A percentile compares a stretch with the other conserved stretches of the same genome.
Conservation (phyloP, 148 eudicot species). For the Chenopodium album region DNA sequence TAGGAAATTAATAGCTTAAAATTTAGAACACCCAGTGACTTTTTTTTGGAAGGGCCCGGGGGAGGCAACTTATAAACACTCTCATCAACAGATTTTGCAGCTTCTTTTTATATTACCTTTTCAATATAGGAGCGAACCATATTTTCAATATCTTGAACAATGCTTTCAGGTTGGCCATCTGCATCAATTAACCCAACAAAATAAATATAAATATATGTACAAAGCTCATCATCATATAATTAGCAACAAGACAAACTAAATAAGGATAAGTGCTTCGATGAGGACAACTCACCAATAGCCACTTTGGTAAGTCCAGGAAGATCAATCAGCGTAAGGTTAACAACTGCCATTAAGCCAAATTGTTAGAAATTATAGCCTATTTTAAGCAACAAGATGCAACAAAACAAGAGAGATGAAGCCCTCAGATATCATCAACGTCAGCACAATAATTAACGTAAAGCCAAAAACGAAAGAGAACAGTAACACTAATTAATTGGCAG, state of each 20-base stretch:
- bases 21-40: too few relatives aligned
- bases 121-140: constrained; percentile 56
- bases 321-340: constrained; percentile 91
- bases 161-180: constrained; percentile 65
- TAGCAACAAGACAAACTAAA: neutral
- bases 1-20: too few relatives aligned
- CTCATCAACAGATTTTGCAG: neutral
- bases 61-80: neutral
- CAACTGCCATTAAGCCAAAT: constrained; percentile 60
- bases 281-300: constrained; percentile 74
- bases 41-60: too few relatives aligned
- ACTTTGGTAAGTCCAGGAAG: constrained; percentile 99
- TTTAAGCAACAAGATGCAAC: neutral
- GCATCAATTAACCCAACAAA: constrained; percentile 24
- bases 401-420: neutral
- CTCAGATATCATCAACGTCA: too few relatives aligned
- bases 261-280: neutral
- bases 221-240: neutral
- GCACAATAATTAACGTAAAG: too few relatives aligned
- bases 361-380: neutral
- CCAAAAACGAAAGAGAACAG: too few relatives aligned
- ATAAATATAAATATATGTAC: too few relatives aligned
- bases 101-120: constrained; percentile 31
- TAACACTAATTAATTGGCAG: too few relatives aligned
- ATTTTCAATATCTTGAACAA: constrained; percentile 49